Base-by-base conservation (phyloP, 2,329 filamentous ascomycete species). In the Cladorrhinum sp. region DNA sequence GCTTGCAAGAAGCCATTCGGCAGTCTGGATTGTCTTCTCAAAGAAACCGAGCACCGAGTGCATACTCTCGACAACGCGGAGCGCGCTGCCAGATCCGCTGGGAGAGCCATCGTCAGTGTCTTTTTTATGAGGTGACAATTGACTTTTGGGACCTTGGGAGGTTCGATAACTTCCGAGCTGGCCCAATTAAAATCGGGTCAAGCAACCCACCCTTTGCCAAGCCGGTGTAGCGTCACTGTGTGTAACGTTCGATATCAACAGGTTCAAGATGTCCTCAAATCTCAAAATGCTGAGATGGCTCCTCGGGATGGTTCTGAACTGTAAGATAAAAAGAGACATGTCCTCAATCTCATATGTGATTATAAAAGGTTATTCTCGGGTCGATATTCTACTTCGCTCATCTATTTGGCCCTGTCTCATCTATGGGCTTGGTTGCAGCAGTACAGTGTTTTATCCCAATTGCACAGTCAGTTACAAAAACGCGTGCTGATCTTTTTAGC, bases 21-120 rank as follows among this genome's bases (percentile, higher is more conserved):
- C 68, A 53, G 16, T 20, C 54, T 58, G 51, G 55, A 42, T 21
- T 60, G 63, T 63, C 57, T 59, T 23, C 71, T 68, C 55, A 74
- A 55, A 24, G 73, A 72, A 26, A 72, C 66, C 39, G 75, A 76
- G 66, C 77, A 79, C 61, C 73, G 74, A 28, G 74, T 72, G 58
- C 78, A 80, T 6, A 79, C 62, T 59, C 68, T 74, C 16, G 72
- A 73, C 62, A 76, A 73, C 64, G 73, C 74, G 63, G 73, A 72
- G 61, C 75, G 77, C 62, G 78, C 65, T 62, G 73, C 71, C 50
- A 76, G 72, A 69, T 80, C 77, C 53, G 68, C 62, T 6, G 65
- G 56, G 24, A 66, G 64, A 50, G 67, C 66, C 70, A 72, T 72
- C 9, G 56, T 46, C 18, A 16, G 23, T 28, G 20, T 36, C 16